Base-by-base conservation (phyloP, 192 early-diverging fungal species). In the Powellomyces hirtus region DNA sequence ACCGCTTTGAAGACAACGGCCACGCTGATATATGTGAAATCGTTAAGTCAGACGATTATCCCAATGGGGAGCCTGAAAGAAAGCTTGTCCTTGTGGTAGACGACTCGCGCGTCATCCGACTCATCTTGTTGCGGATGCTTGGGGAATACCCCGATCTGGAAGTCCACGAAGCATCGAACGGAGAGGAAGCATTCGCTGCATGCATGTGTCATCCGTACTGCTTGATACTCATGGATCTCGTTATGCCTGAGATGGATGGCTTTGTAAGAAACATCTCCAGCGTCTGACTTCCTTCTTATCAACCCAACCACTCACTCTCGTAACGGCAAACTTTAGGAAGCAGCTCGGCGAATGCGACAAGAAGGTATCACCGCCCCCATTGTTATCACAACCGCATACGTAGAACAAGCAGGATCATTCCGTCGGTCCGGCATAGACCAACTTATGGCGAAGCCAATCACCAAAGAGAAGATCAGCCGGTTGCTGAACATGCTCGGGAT, bases 51-150 rank as follows among this genome's bases (percentile, higher is more conserved):
- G n/a, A 14, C 2, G 53, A 16, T 18, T 33, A 4, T 29, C 10
- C 18, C 3, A 31, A 34, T 4, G 26, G 18, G 36, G 59, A 24
- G 16, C 13, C 16, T 38, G 59, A 38, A 1, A 36, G 38, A 22
- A 33, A 66, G n/a, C 27, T 4, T 14, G 57, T 71, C n/a, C 24
- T 71, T 2, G 60, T 71, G 16, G 68, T 55, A 2, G 59, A 71
- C 51, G 68, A 71, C 36, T 55, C 49, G 8, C 29, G 50, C 6
- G 55, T 71, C 6, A 53, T 30, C 29, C 40, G 68, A 8, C 26
- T 51, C 36, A 71, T 71, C 26, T 20, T 71, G 6, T 22, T 35
- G 2, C 59, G 61, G 11, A 71, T 71, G 51, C 59, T 71, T 44
- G 11, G n/a, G 14, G 36, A 52, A 30, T 55, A 71, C 30, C 45